Evolutionary conservation across 1,139 yeast species (phyloP), one percentile per base, ranked within the genome.

Genomic region (Nakaseomyces glabratus): DNA sequence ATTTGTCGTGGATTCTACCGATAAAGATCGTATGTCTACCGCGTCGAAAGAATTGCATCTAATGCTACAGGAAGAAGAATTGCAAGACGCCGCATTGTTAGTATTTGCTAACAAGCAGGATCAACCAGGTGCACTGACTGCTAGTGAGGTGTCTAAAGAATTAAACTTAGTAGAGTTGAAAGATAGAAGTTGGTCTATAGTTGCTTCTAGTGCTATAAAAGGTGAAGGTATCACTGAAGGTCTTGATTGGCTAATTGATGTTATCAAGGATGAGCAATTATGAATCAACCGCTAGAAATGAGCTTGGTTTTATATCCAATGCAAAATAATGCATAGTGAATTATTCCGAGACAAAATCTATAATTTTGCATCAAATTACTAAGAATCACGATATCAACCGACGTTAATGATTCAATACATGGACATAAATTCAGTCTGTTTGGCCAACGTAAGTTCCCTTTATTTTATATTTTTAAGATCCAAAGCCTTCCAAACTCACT

Each of bases 81-180:
- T 90, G 42, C 72, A 76, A 36, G 95, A 86, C 48, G 74, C 93
- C 31, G 96, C 97, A 2, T 66, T 90, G 48, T 69, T 90, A 50
- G 97, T 90, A 40, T 86, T 90, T 67, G 97, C 97, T 35, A 90
- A 90, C 59, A 90, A 90, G 53, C 98, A 90, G 62, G 98, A 90
- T 64, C 95, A 86, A 60, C 82, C 93, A 1, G 95, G 94, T 8
- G 97, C 98, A 1, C 66, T 88, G 66, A 74, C 86, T 16, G 96
- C 96, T 0, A 90, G 95, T 5, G 96, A 90, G 53, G 96, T 90
- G 9, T 79, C 94, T 2, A 85, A 82, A 48, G 88, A 93, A 11
- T 68, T 90, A 46, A 79, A 80, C 43, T 65, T 90, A 47, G 86
- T 88, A 4, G 93, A 84, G 39, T 69, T 90, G 56, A 88, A 88